Base-by-base conservation (phyloP, 495 filamentous ascomycete genomes). In the Neurospora sublineolata region DNA sequence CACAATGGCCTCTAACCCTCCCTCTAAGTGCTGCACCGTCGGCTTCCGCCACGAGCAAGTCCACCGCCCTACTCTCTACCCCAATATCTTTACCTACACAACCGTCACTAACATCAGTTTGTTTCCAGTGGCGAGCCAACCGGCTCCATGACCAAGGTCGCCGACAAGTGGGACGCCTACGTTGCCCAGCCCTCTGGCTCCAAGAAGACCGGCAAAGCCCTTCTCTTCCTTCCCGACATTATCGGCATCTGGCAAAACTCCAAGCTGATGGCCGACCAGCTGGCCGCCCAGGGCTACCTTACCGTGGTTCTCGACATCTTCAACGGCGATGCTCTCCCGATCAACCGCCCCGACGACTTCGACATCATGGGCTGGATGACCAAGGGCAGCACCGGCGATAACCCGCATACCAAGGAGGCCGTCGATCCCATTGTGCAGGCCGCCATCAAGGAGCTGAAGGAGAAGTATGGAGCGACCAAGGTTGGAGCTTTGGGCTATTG, bases 241-340 rank as follows among this genome's bases (percentile, higher is more conserved):
- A 86, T 92, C 76, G 87, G 90, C 72, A 87, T 92, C 79, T 93
- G 88, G 84, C 82, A 87, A 79, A 96, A 96, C 82, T 83, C 87
- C 77, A 84, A 94, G 83, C 87, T 97, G 67, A 82, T 94, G 71
- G 93, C 92, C 72, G 93, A 96, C 83, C 90, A 93, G 78, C 93
- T 87, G 73, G 93, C 93, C 71, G 89, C 87, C 76, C 91, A 92
- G 77, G 93, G 93, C 58, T 97, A 94, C 80, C 85, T 91, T 27
- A 89, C 88, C 60, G 79, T 94, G 30, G 83, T 97, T 74, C 87
- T 92, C 71, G 93, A 97, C 79, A 81, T 91, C 72, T 92, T 94
- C 84, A 85, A 89, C 52, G 92, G 91, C 68, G 91, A 96, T 75
- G 75, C 88, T 18, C 76, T 92, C 75, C 70, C 76, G 18, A 75